Conservation (phyloP, 148 eudicot genomes). For the Rheum nobile region DNA sequence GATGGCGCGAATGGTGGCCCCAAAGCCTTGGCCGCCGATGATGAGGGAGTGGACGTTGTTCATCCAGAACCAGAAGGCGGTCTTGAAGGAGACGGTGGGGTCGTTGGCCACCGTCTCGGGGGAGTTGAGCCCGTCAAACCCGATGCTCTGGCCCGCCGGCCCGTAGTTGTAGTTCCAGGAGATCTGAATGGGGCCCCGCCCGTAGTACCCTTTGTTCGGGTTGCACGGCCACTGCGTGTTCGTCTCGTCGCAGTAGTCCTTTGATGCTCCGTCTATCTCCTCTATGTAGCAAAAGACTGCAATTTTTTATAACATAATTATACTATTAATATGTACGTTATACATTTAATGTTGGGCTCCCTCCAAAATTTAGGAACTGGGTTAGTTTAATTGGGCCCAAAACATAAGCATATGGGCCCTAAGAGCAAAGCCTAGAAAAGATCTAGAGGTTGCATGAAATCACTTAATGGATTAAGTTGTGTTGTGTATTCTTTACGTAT, state of each 20-base stretch:
- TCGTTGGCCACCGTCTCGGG: slow-evolving; percentile 28
- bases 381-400: too few species aligned
- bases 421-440: too few species aligned
- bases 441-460: too few species aligned
- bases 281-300: slow-evolving; percentile 17
- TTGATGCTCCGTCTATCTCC: slow-evolving; percentile 20
- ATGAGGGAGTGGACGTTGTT: slow-evolving; percentile 23
- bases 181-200: slow-evolving; percentile 32
- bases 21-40: slow-evolving; percentile 22
- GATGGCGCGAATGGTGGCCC: slow-evolving; percentile 28
- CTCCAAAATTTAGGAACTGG: too few species aligned
- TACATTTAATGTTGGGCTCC: too few species aligned
- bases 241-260: slow-evolving; percentile 8
- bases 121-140: slow-evolving; percentile 35
- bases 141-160: slow-evolving; percentile 31
- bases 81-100: slow-evolving; percentile 20
- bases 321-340: too few species aligned
- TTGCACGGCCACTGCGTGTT: slow-evolving; percentile 23
- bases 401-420: too few species aligned
- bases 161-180: slow-evolving; percentile 42
- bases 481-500: too few species aligned
- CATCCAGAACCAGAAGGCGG: slow-evolving; percentile 47
- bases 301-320: not conserved
- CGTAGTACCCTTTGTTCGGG: slow-evolving; percentile 20
- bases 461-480: too few species aligned